Evolutionary conservation across 495 filamentous ascomycete species (phyloP).

Genomic region (Xylaria telfairii): DNA sequence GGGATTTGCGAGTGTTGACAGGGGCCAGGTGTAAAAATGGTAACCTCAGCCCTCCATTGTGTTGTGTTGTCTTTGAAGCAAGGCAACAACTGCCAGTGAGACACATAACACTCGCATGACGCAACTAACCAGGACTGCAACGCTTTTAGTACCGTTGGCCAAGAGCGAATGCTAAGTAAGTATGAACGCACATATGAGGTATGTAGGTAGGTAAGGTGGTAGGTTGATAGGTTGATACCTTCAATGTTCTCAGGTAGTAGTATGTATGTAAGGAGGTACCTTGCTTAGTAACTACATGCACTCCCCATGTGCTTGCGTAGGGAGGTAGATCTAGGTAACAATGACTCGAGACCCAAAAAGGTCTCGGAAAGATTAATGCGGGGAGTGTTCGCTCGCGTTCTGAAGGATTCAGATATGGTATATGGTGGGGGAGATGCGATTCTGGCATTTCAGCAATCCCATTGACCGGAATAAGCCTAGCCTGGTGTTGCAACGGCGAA

Average conservation of each 20-base stretch:
- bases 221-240: no score
- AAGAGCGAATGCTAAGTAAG: background rate
- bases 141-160: background rate
- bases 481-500: background rate
- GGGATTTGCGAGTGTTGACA: background rate
- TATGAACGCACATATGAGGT: background rate
- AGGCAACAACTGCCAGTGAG: background rate
- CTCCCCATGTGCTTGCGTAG: no score
- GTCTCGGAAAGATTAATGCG: conserved; percentile 9
- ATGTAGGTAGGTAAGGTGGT: background rate
- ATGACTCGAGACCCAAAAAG: conserved; percentile 6
- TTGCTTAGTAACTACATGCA: background rate
- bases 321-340: background rate
- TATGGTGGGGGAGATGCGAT: conserved; percentile 11
- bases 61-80: background rate
- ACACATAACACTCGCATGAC: conserved; percentile 5
- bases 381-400: background rate
- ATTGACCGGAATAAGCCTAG: conserved; percentile 5
- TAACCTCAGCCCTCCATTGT: background rate
- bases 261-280: no score
- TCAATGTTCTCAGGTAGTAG: no score
- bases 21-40: conserved; percentile 3
- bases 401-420: conserved; percentile 1
- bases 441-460: conserved; percentile 4
- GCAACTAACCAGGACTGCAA: background rate